A percentile compares a stretch with the other conserved stretches of the same genome.
phyloP scores from a whole-genome alignment of 257 asterid species.

The Asclepias syriaca region DNA sequence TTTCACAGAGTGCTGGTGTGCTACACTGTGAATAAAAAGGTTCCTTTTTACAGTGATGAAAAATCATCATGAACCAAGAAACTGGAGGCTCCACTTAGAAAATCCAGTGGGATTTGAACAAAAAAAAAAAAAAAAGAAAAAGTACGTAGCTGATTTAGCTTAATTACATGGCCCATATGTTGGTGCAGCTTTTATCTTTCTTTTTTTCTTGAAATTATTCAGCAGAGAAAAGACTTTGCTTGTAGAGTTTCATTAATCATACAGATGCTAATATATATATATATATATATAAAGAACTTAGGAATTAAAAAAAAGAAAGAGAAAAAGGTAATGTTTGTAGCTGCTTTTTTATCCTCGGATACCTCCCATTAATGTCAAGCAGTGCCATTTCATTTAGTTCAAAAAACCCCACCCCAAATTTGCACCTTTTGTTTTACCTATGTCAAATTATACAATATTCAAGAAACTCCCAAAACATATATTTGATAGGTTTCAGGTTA shows the following conservation, averaged over 20 bases:
- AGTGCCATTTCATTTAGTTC: neutral
- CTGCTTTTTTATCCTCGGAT: constrained; percentile 5
- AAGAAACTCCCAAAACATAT: too few relatives aligned
- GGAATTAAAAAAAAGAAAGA: too few relatives aligned
- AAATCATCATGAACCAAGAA: neutral
- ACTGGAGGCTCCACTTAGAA: neutral
- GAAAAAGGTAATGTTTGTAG: neutral
- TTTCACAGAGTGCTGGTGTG: too few relatives aligned
- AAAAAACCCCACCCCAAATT: too few relatives aligned
- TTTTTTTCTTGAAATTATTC: constrained; percentile 4
- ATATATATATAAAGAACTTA: too few relatives aligned
- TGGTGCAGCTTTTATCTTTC: neutral
- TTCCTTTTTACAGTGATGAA: neutral
- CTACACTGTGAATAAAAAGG: neutral
- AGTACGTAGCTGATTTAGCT: neutral
- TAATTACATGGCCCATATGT: neutral
- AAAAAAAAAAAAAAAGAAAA: neutral
- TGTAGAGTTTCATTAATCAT: constrained; percentile 5
- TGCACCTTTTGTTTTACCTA: neutral
- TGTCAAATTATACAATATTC: neutral
- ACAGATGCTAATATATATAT: too few relatives aligned
- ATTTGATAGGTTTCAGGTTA: too few relatives aligned
- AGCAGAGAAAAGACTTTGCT: neutral
- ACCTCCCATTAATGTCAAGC: constrained; percentile 6
- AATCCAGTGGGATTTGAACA: neutral